Evolutionary conservation across 2,329 filamentous ascomycete species (phyloP), one percentile per base, ranked within the genome.

Genomic region (Beauveria bassiana): DNA sequence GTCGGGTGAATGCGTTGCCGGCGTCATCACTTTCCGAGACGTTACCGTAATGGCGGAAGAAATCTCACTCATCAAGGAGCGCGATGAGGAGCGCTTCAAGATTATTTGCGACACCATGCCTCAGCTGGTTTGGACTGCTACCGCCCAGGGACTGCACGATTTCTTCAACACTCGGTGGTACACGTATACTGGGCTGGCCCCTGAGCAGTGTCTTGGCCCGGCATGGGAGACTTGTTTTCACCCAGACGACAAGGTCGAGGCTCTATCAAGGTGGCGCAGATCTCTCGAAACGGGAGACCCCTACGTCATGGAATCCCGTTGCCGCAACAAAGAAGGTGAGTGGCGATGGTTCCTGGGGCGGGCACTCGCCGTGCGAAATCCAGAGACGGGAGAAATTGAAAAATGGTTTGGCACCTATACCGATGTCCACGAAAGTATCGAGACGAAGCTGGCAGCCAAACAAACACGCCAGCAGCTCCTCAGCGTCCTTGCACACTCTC

Each of bases 391-490:
- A 2, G 76, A 81, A 53, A 90, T 93, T 54, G 79, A 90, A 62
- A 91, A 89, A 69, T 93, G 89, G 89, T 91, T 90, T 67, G 90
- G 88, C 75, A 91, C 88, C 1, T 91, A 87, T 68, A 92, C 89
- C 14, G 89, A 93, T 65, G 88, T 92, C 20, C 86, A 93, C 68
- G 88, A 92, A 64, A 80, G 86, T 49, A 86, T 92, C 3, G 80
- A 89, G 68, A 82, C 87, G 16, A 86, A 88, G 63, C 79, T 88
- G 64, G 81, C 81, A 54, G 87, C 87, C 18, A 85, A 84, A 64
- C 80, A 85, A 62, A 88, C 83, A 20, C 81, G 86, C n/a, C 83
- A 88, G 67, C 88, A 91, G 69, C 78, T 93, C 0, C 77, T 86
- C 9, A 87, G 85, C 63, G 89, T 93, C 28, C 86, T 93, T 61